Conservation (phyloP, 768 basidiomycete genomes). For the Lactifluus pinguis region DNA sequence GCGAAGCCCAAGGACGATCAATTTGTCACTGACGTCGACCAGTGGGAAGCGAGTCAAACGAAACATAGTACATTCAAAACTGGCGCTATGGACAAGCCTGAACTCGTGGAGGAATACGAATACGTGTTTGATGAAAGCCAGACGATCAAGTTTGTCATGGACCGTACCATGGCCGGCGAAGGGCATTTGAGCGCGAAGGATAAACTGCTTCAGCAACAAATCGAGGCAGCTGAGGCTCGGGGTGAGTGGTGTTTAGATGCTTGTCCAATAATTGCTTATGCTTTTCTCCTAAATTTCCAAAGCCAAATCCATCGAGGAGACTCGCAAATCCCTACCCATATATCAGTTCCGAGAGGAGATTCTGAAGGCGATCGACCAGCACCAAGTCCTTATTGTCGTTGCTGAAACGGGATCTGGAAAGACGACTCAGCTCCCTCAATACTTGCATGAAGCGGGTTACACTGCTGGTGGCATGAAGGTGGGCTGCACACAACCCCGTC, state of each 20-base stretch:
- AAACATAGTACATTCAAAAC: conserved; percentile 81
- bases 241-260: conserved; percentile 38
- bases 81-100: conserved; percentile 84
- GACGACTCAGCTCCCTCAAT: conserved; percentile 97
- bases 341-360: conserved; percentile 83
- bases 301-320: conserved; percentile 90
- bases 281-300: not conserved
- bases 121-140: conserved; percentile 98
- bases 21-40: conserved; percentile 94
- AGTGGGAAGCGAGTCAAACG: conserved; percentile 93
- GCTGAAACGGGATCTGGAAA: conserved; percentile 99
- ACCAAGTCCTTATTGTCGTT: conserved; percentile 94
- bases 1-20: conserved; percentile 86
- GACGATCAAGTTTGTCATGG: conserved; percentile 93
- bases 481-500: conserved; percentile 95
- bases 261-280: conserved; percentile 4
- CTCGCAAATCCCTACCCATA: conserved; percentile 88
- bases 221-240: conserved; percentile 85
- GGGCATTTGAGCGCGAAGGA: conserved; percentile 75
- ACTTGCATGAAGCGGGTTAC: conserved; percentile 96
- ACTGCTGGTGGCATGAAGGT: conserved; percentile 81
- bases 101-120: conserved; percentile 80
- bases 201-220: conserved; percentile 73
- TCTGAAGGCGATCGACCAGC: conserved; percentile 78
- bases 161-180: conserved; percentile 56